Evolutionary conservation across 1,284 basidiomycete species (phyloP).

Genomic region (Malassezia caprae): DNA sequence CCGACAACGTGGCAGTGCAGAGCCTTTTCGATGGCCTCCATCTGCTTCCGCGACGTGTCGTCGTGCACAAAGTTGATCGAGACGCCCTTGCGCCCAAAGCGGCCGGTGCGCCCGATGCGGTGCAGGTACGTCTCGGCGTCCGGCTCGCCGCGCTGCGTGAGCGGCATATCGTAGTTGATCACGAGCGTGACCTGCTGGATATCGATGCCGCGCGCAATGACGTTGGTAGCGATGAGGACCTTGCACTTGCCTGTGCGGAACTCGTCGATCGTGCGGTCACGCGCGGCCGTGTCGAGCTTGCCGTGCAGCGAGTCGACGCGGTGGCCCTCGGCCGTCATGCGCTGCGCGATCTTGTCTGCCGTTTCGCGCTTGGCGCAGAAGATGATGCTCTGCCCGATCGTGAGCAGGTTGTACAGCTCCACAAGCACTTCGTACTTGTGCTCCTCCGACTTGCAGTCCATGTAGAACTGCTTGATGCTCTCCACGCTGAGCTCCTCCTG

Average conservation of each 20-base stretch:
- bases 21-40: slow-evolving; percentile 42
- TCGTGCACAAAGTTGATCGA: slow-evolving; percentile 49
- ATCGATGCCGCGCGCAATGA: slow-evolving; percentile 95
- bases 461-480: slow-evolving; percentile 93
- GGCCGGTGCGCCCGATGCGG: slow-evolving; percentile 63
- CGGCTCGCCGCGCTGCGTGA: slow-evolving; percentile 55
- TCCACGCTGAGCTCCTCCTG: slow-evolving; percentile 89
- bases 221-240: slow-evolving; percentile 96
- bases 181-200: slow-evolving; percentile 82
- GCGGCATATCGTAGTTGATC: slow-evolving; percentile 84
- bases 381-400: slow-evolving; percentile 93
- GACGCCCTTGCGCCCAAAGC: slow-evolving; percentile 46
- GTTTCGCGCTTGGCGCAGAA: slow-evolving; percentile 73
- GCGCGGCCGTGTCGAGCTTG: slow-evolving; percentile 75
- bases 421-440: slow-evolving; percentile 95
- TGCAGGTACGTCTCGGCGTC: slow-evolving; percentile 98
- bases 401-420: slow-evolving; percentile 76
- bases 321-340: slow-evolving; percentile 88
- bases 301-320: slow-evolving; percentile 93
- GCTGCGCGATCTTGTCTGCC: slow-evolving; percentile 79
- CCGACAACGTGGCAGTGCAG: slow-evolving; percentile 39
- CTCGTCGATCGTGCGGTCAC: slow-evolving; percentile 82
- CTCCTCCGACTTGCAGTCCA: slow-evolving; percentile 69
- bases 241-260: slow-evolving; percentile 95
- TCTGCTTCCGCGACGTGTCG: slow-evolving; percentile 36